Evolutionary conservation across 2,329 filamentous ascomycete genomes (phyloP).

Genomic region (Colletotrichum chlorophyti): DNA sequence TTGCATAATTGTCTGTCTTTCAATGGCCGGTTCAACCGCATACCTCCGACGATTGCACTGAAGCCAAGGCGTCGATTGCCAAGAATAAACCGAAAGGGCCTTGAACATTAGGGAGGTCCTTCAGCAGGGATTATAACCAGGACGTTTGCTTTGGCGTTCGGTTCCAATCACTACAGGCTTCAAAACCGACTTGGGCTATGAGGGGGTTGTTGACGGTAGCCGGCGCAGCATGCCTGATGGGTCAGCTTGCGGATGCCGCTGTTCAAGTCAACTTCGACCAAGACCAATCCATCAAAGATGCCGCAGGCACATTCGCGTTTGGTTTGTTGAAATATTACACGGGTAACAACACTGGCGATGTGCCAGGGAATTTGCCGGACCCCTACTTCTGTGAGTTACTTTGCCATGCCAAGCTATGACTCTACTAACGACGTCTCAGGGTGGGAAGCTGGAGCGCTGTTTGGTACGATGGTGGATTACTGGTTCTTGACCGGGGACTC

Average conservation of each 20-base stretch:
- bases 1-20: not conserved
- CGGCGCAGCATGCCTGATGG: constrained; percentile 20
- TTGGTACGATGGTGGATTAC: constrained; percentile 75
- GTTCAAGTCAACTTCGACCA: constrained; percentile 16
- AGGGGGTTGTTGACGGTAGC: constrained; percentile 13
- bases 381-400: constrained; percentile 68
- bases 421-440: constrained; percentile 50
- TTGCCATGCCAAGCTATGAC: constrained; percentile 54
- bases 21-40: too few species aligned
- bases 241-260: constrained; percentile 14
- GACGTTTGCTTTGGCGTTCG: too few species aligned
- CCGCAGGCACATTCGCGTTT: constrained; percentile 45
- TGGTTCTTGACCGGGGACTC: constrained; percentile 73
- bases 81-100: too few species aligned
- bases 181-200: not conserved
- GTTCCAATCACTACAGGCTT: not conserved
- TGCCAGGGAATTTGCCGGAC: constrained; percentile 62
- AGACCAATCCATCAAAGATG: constrained; percentile 43
- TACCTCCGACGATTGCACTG: too few species aligned
- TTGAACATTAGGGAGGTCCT: too few species aligned
- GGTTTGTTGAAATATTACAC: constrained; percentile 48
- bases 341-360: constrained; percentile 65
- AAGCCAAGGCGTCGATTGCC: too few species aligned
- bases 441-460: constrained; percentile 79
- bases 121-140: too few species aligned